Percentiles rank a stretch among this genome's conserved stretches.
phyloP scores from a whole-genome alignment of 1,284 basidiomycete species.

The Apiotrichum veenhuisii region DNA sequence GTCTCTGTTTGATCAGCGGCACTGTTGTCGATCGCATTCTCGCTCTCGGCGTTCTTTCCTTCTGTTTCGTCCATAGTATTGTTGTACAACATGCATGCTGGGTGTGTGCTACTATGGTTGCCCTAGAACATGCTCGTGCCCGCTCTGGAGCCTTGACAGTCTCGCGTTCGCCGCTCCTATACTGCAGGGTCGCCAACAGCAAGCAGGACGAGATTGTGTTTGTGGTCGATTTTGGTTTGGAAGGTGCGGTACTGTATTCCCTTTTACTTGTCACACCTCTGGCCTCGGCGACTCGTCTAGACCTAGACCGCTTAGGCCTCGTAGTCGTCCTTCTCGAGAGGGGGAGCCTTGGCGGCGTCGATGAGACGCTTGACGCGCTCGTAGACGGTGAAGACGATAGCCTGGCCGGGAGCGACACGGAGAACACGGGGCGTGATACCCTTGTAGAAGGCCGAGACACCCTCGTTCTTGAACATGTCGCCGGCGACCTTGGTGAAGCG shows the following conservation, averaged over 20 bases:
- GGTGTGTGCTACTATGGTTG: constrained; percentile 10
- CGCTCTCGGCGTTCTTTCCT: no score
- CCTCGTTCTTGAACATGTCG: constrained; percentile 94
- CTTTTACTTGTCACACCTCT: background rate
- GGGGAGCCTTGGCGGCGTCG: constrained; percentile 61
- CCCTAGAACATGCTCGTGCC: constrained; percentile 6
- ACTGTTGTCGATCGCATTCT: no score
- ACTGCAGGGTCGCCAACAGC: background rate
- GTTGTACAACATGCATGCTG: constrained; percentile 26
- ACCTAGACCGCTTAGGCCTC: constrained; percentile 13
- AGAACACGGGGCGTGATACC: constrained; percentile 95
- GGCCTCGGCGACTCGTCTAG: background rate
- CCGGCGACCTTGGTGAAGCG: constrained; percentile 73
- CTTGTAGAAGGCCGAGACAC: constrained; percentile 86
- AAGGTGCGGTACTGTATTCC: no score
- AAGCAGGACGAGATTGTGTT: background rate
- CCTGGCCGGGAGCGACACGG: constrained; percentile 85
- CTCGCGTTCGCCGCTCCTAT: background rate
- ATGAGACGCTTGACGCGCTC: constrained; percentile 73
- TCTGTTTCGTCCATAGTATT: background rate
- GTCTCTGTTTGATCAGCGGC: no score
- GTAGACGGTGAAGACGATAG: constrained; percentile 60
- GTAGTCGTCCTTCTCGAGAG: constrained; percentile 35
- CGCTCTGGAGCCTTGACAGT: background rate
- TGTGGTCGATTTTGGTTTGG: constrained; percentile 3